Evolutionary conservation across 768 basidiomycete species (phyloP).

Genomic region (Calocybe indica): DNA sequence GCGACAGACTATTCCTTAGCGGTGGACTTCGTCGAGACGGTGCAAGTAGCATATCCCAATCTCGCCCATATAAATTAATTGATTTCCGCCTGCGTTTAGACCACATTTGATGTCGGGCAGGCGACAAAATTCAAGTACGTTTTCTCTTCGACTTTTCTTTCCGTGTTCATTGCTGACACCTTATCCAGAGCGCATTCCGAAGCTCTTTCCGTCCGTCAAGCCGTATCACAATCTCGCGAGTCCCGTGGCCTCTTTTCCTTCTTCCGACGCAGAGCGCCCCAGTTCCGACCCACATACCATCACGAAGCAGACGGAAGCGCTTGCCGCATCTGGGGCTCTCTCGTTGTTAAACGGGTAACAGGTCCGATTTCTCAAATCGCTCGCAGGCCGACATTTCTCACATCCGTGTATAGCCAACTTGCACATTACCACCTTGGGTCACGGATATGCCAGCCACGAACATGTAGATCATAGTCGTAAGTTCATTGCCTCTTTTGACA

Average conservation of each 20-base stretch:
- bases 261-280: constrained; percentile 33
- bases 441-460: constrained; percentile 83
- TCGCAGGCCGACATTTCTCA: background rate
- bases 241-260: constrained; percentile 71
- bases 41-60: constrained; percentile 32
- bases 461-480: constrained; percentile 84
- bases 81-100: constrained; percentile 30
- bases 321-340: constrained; percentile 81
- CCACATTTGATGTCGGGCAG: constrained; percentile 75
- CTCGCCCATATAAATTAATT: background rate
- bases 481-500: constrained; percentile 20
- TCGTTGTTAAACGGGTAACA: constrained; percentile 85
- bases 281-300: constrained; percentile 71
- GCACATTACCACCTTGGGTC: constrained; percentile 91
- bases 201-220: constrained; percentile 64
- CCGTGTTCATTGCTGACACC: no score
- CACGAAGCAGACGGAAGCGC: constrained; percentile 64
- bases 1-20: constrained; percentile 84
- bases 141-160: no score
- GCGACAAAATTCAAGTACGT: constrained; percentile 54
- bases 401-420: constrained; percentile 57
- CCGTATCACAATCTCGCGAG: constrained; percentile 63
- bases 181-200: constrained; percentile 43
- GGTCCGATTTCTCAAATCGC: constrained; percentile 33
- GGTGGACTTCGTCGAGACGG: constrained; percentile 79